A percentile compares a stretch with the other conserved stretches of the same genome.
Conservation (phyloP, 75 land plant genomes). For the Larix kaempferi region DNA sequence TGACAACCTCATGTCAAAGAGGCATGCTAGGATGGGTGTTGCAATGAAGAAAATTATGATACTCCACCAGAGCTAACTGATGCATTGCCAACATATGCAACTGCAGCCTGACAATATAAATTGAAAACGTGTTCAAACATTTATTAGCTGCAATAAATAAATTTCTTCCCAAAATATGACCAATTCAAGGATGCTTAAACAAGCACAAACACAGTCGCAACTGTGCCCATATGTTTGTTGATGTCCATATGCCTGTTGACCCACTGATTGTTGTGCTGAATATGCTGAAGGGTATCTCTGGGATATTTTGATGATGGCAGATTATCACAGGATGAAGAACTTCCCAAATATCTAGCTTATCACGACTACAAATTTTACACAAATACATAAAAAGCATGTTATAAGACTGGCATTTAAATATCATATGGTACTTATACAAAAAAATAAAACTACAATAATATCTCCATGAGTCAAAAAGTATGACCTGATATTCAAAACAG, state of each 20-base stretch:
- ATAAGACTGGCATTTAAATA: too few species aligned
- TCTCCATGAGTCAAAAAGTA: too few species aligned
- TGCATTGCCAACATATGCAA: conserved; percentile 34
- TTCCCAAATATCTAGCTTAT: too few species aligned
- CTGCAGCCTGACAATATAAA: conserved; percentile 22
- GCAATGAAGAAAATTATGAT: conserved; percentile 14
- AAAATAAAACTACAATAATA: too few species aligned
- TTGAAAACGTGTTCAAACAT: neutral
- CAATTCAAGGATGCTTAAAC: neutral
- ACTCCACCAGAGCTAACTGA: conserved; percentile 34
- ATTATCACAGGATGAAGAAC: too few species aligned
- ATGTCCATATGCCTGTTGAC: conserved; percentile 45
- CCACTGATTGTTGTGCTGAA: neutral
- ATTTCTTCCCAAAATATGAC: neutral
- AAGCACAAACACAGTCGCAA: neutral
- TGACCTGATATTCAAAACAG: too few species aligned
- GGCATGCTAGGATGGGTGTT: conserved; percentile 36
- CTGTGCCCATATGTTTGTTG: conserved; percentile 51
- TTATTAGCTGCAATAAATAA: neutral
- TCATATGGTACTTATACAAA: too few species aligned
- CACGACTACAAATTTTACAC: too few species aligned
- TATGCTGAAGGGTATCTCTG: neutral
- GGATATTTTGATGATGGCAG: neutral
- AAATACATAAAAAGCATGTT: too few species aligned
- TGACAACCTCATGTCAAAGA: conserved; percentile 39